phyloP scores from a whole-genome alignment of 352 stramenopile species.

The Thalassiosira ordinaria region DNA sequence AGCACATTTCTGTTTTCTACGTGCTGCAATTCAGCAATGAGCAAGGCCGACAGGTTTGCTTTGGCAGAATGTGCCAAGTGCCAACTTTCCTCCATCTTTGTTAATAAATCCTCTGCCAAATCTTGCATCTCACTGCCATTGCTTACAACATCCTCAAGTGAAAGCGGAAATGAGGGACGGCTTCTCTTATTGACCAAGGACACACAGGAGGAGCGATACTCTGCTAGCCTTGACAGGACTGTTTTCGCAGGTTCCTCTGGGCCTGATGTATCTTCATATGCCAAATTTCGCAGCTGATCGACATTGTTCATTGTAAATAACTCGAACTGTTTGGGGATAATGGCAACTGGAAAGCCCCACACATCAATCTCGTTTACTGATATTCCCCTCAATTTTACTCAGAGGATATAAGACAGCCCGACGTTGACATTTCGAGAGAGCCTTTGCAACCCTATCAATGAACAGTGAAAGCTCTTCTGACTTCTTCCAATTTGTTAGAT shows the following conservation, averaged over 20 bases:
- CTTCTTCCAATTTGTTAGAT: neutral
- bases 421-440: neutral
- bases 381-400: neutral
- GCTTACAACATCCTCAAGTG: neutral
- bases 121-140: neutral
- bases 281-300: neutral
- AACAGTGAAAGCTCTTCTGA: neutral
- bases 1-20: neutral
- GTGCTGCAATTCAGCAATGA: neutral
- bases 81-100: neutral
- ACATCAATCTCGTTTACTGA: neutral
- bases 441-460: neutral
- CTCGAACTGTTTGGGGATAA: neutral
- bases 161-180: neutral
- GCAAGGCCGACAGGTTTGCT: neutral
- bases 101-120: neutral
- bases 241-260: neutral
- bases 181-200: neutral
- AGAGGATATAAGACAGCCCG: neutral
- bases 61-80: neutral
- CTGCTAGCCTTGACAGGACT: neutral
- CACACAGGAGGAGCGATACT: neutral
- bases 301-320: neutral
- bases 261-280: neutral
- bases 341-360: neutral